These are phyloP conservation scores for Gautieria morchelliformis DNA, from an alignment of 768 basidiomycete species.

Conservation along the genomic window DNA sequence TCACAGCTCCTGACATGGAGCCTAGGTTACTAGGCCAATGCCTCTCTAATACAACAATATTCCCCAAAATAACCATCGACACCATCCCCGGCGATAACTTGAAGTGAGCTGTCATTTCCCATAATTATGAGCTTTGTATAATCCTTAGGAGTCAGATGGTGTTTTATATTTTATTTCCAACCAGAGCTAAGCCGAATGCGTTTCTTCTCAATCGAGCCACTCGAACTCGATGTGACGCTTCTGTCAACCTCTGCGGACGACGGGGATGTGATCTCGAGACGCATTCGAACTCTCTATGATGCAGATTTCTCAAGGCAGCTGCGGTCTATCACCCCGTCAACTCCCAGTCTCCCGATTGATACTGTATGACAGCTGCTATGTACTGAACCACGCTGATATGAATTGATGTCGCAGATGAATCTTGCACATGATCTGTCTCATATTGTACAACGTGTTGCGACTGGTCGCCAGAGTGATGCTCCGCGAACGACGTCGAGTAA, in stretches of 20 bases:
- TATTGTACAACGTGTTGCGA: neutral
- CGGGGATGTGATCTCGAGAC: neutral
- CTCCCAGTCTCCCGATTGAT: neutral
- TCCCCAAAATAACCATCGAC: neutral
- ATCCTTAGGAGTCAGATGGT: neutral
- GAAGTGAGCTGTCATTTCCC: neutral
- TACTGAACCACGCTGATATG: neutral
- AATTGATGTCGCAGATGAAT: neutral
- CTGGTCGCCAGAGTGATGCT: neutral
- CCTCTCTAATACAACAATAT: neutral
- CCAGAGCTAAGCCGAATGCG: slow-evolving; percentile 1
- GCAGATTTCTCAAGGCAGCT: neutral
- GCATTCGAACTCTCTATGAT: neutral
- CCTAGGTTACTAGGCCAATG: neutral
- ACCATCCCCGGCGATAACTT: neutral
- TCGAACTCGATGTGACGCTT: slow-evolving; percentile 5
- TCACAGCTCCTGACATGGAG: neutral
- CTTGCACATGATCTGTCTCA: neutral
- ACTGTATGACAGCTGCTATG: neutral
- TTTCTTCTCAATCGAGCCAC: slow-evolving; percentile 2
- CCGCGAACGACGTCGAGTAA: neutral
- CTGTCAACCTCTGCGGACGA: neutral
- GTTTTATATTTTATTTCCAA: slow-evolving; percentile 1
- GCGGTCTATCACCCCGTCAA: neutral
- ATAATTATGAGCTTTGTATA: neutral